Conservation (phyloP, 495 filamentous ascomycete genomes). For the Daldinia caldariorum region DNA sequence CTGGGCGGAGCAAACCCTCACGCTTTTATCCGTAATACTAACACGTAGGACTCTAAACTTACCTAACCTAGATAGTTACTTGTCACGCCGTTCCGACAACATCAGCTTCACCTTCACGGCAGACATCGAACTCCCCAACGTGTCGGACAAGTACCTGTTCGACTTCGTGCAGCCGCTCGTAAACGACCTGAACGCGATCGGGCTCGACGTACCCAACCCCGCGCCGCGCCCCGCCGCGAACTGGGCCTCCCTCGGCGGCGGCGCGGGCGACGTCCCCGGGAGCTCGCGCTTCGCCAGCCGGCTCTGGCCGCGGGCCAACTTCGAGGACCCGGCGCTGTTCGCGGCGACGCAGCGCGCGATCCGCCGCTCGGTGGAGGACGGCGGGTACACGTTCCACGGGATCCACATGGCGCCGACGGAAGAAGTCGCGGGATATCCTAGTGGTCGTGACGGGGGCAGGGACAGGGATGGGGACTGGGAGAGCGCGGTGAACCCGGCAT, state of each 20-base stretch:
- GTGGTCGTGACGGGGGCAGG: no score
- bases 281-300: slow-evolving; percentile 57
- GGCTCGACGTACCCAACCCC: slow-evolving; percentile 42
- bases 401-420: slow-evolving; percentile 49
- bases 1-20: neutral
- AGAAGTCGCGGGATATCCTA: slow-evolving; percentile 46
- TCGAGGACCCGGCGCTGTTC: slow-evolving; percentile 47
- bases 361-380: slow-evolving; percentile 51
- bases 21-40: neutral
- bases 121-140: slow-evolving; percentile 46
- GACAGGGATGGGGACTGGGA: no score
- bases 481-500: slow-evolving; percentile 62
- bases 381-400: slow-evolving; percentile 49
- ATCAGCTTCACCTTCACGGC: slow-evolving; percentile 42
- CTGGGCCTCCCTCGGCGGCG: slow-evolving; percentile 26
- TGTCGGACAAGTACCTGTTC: slow-evolving; percentile 43
- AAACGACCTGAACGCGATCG: slow-evolving; percentile 48
- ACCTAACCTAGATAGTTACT: slow-evolving; percentile 38
- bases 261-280: slow-evolving; percentile 39
- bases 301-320: slow-evolving; percentile 60
- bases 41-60: neutral
- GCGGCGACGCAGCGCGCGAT: slow-evolving; percentile 53
- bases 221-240: slow-evolving; percentile 34
- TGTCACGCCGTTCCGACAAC: slow-evolving; percentile 36
- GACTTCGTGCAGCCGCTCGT: slow-evolving; percentile 59